Percentiles rank a stretch among this genome's conserved stretches.
Conservation (phyloP, 441 rosid species). For the Jatropha multifida region DNA sequence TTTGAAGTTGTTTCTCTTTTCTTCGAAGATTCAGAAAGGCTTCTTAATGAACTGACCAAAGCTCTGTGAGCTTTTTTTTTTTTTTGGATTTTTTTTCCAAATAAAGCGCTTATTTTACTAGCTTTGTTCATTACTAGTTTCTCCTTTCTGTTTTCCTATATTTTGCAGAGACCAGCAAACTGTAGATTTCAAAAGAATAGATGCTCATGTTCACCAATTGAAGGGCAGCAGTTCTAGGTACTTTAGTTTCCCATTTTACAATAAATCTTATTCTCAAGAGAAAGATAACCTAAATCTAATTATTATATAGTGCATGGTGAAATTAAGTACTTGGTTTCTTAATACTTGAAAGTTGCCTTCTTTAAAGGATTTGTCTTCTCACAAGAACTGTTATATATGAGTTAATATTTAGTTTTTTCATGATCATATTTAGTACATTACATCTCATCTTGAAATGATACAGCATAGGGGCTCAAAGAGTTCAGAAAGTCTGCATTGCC, state of each 20-base stretch:
- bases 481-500: slow-evolving; percentile 51
- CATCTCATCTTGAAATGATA: slow-evolving; percentile 10
- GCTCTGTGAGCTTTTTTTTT: slow-evolving; percentile 40
- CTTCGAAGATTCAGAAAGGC: slow-evolving; percentile 65
- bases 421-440: background rate
- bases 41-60: slow-evolving; percentile 51
- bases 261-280: too few relatives aligned
- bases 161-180: slow-evolving; percentile 42
- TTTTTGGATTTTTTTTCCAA: background rate
- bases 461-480: slow-evolving; percentile 77
- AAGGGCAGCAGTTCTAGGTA: slow-evolving; percentile 85
- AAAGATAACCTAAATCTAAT: too few relatives aligned
- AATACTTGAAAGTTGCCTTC: too few relatives aligned
- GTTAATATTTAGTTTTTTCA: background rate
- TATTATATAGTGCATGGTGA: too few relatives aligned
- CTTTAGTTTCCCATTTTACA: background rate
- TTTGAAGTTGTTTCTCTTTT: slow-evolving; percentile 65
- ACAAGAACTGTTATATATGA: background rate
- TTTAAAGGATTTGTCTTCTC: background rate
- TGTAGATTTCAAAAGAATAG: slow-evolving; percentile 53
- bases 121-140: too few relatives aligned
- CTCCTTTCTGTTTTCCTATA: background rate
- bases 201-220: slow-evolving; percentile 65
- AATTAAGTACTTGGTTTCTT: too few relatives aligned
- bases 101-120: background rate